phyloP scores from a whole-genome alignment of 1,284 basidiomycete genomes.

The Coniferiporia weirii region DNA sequence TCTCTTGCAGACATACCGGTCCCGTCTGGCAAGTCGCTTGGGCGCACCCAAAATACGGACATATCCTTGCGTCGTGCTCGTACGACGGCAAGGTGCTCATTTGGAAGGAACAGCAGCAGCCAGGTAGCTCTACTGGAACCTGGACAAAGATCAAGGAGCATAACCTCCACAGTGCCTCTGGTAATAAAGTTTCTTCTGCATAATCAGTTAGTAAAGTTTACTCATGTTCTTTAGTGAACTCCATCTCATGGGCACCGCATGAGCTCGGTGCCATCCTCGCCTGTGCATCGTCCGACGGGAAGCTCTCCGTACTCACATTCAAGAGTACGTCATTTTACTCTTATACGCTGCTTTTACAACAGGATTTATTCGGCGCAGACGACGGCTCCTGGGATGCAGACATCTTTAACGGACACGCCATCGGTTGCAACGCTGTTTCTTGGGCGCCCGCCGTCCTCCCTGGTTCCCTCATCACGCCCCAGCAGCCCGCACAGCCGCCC shows the following conservation, averaged over 20 bases:
- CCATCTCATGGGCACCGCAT: conserved; percentile 96
- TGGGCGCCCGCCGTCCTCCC: conserved; percentile 94
- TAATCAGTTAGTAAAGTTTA: not conserved
- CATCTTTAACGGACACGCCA: conserved; percentile 93
- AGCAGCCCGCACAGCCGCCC: conserved; percentile 31
- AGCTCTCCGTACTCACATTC: conserved; percentile 94
- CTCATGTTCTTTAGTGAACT: conserved; percentile 68
- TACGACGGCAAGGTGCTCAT: conserved; percentile 98
- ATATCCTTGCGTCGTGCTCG: conserved; percentile 94
- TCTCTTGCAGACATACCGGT: conserved; percentile 72
- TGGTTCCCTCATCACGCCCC: conserved; percentile 73
- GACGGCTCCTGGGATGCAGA: conserved; percentile 96
- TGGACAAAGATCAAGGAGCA: conserved; percentile 99
- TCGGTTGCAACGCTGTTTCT: conserved; percentile 95
- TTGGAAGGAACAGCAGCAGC: conserved; percentile 82
- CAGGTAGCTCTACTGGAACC: conserved; percentile 47
- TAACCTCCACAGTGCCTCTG: conserved; percentile 88
- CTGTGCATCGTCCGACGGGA: conserved; percentile 97
- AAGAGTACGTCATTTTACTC: conserved; percentile 67
- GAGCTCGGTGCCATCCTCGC: conserved; percentile 96
- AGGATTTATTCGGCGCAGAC: conserved; percentile 43
- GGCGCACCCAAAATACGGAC: conserved; percentile 96
- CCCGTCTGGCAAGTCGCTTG: conserved; percentile 99
- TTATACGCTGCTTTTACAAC: not conserved
- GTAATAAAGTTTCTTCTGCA: conserved; percentile 33